These are phyloP conservation scores for Xerocomus potaroensis DNA, from an alignment of 768 basidiomycete species.

Conservation along the genomic window DNA sequence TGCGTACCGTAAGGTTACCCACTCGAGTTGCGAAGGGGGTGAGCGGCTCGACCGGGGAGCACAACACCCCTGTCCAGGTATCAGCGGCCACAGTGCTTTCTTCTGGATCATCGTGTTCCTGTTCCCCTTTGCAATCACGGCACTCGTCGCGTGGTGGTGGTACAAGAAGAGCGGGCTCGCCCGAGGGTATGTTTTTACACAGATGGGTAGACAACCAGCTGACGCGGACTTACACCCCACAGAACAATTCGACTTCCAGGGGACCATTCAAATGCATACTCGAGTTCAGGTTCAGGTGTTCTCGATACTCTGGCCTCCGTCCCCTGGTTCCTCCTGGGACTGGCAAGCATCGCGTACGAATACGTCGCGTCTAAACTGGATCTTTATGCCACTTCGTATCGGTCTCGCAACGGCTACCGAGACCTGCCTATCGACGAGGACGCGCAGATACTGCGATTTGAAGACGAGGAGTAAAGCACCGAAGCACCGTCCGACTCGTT, in stretches of 20 bases:
- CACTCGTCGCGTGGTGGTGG: slow-evolving; percentile 76
- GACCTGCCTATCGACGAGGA: slow-evolving; percentile 83
- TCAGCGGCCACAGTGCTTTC: slow-evolving; percentile 63
- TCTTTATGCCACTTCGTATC: slow-evolving; percentile 34
- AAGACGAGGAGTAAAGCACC: slow-evolving; percentile 60
- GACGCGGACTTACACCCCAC: slow-evolving; percentile 1
- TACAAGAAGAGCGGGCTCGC: slow-evolving; percentile 68
- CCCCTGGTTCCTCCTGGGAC: slow-evolving; percentile 84
- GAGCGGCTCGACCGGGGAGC: slow-evolving; percentile 70
- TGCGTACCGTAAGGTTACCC: slow-evolving; percentile 83
- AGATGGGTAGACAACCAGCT: not conserved
- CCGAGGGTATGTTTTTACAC: slow-evolving; percentile 56
- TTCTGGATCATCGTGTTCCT: slow-evolving; percentile 84
- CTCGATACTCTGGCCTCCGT: slow-evolving; percentile 79
- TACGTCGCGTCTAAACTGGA: slow-evolving; percentile 51
- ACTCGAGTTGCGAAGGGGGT: slow-evolving; percentile 84
- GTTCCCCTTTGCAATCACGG: slow-evolving; percentile 75
- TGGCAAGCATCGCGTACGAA: slow-evolving; percentile 70
- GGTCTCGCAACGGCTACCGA: slow-evolving; percentile 63
- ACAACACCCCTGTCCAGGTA: slow-evolving; percentile 76
- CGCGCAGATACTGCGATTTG: slow-evolving; percentile 80
- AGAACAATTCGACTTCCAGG: slow-evolving; percentile 79
- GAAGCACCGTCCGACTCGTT: not conserved
- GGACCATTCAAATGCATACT: slow-evolving; percentile 31
- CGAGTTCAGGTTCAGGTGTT: slow-evolving; percentile 40